phyloP scores from a whole-genome alignment of 2,329 filamentous ascomycete genomes.

The Zalaria obscura region DNA sequence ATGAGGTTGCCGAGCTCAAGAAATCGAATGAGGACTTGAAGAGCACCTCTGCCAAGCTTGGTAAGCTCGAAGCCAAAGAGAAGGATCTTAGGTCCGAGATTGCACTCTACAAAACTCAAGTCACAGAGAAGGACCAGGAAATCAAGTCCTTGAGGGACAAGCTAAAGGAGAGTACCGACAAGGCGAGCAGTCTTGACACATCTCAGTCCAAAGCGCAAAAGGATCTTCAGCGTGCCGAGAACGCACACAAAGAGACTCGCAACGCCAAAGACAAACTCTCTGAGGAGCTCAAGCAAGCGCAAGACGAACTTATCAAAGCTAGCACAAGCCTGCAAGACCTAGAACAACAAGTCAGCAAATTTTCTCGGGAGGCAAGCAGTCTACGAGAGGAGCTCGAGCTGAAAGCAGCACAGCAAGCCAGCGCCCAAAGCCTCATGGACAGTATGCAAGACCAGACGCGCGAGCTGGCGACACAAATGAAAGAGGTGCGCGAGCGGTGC shows the following conservation, averaged over 20 bases:
- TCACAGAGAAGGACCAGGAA: constrained; percentile 62
- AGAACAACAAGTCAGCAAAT: constrained; percentile 56
- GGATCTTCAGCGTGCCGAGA: constrained; percentile 64
- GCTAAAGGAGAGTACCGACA: constrained; percentile 58
- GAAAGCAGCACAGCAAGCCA: constrained; percentile 73
- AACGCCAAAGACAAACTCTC: constrained; percentile 58
- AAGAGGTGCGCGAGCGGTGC: constrained; percentile 68
- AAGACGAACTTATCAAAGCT: constrained; percentile 51
- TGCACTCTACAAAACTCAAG: constrained; percentile 51
- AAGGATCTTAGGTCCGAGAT: constrained; percentile 69
- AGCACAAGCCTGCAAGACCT: constrained; percentile 52
- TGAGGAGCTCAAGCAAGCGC: constrained; percentile 55
- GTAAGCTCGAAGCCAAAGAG: constrained; percentile 66
- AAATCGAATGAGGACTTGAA: constrained; percentile 60
- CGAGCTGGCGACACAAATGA: constrained; percentile 81
- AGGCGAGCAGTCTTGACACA: constrained; percentile 63
- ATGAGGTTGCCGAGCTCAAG: constrained; percentile 64
- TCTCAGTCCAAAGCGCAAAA: constrained; percentile 58
- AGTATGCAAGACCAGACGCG: constrained; percentile 88
- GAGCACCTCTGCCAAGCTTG: constrained; percentile 48
- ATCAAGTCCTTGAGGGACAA: constrained; percentile 67
- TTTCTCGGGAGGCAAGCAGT: constrained; percentile 52
- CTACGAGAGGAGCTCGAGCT: constrained; percentile 70
- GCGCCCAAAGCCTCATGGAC: constrained; percentile 69
- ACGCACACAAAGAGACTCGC: constrained; percentile 63